Evolutionary conservation across 805 yeast species (phyloP), one percentile per base, ranked within the genome.

Genomic region (Hanseniaspora meyeri): DNA sequence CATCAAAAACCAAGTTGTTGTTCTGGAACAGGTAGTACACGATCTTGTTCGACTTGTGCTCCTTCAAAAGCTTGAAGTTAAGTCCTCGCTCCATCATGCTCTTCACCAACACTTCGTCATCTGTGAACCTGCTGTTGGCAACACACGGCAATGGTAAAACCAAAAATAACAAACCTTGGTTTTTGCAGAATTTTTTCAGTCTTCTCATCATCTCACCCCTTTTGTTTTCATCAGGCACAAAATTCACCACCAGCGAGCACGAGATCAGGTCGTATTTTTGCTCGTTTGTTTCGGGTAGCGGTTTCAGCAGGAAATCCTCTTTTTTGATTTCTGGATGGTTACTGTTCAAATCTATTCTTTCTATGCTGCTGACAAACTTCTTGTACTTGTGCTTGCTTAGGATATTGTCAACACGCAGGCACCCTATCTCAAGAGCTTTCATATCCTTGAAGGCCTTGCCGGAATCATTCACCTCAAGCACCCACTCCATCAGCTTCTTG

Each of bases 91-190:
- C 76, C 12, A 89, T 75, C 2, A 55, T 55, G 1, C 68, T 65
- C 1, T 66, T 61, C 45, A 79, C 69, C 29, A 66, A 67, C 0
- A 64, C 65, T 42, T 73, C 72, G 59, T 78, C 77, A 19, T 38
- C 47, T 66, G 83, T 80, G 65, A 90, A 91, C 47, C 97, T 74
- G 0, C 97, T 89, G 66, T 91, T 90, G 9, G 72, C 66, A 1
- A 87, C 72, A 65, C 98, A 91, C 0, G 97, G 96, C 38, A 85
- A 72, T 0, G 98, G 98, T 3, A 91, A 70, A 7, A 91, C 97
- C 12, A 91, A 68, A 64, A 91, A 90, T 5, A 89, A 67, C 37
- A 74, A 64, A 5, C 54, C 57, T n/a, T 48, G 29, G 12, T 38
- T 42, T 31, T 24, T 31, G 32, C 52, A 63, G 87, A 90, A 31